These are phyloP conservation scores for Opeltia flavorubescens DNA, from an alignment of 495 filamentous ascomycete species.

Conservation along the genomic window DNA sequence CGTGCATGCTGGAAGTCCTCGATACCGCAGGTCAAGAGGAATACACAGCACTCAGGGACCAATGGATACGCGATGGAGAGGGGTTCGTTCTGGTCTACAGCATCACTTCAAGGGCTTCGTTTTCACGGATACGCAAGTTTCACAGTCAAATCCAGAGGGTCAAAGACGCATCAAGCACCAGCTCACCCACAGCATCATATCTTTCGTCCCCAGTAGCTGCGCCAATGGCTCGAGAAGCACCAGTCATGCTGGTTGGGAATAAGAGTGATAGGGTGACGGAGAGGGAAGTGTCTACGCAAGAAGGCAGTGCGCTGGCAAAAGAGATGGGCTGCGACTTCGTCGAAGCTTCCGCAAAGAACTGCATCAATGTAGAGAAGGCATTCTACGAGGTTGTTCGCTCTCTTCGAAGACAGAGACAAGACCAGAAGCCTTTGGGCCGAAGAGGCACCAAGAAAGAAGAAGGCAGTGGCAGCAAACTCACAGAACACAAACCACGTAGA, in stretches of 20 bases:
- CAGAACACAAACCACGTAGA: conserved; percentile 21
- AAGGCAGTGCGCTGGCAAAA: conserved; percentile 81
- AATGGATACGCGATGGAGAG: conserved; percentile 97
- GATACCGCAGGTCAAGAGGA: conserved; percentile 99
- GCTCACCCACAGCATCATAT: conserved; percentile 46
- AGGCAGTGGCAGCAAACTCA: conserved; percentile 25
- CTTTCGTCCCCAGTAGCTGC: conserved; percentile 54
- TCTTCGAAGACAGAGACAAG: conserved; percentile 66
- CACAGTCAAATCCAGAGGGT: conserved; percentile 95
- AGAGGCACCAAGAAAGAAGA: conserved; percentile 29
- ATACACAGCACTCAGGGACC: conserved; percentile 91
- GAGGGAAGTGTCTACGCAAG: conserved; percentile 90
- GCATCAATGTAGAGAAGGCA: conserved; percentile 96
- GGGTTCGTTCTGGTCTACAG: conserved; percentile 97
- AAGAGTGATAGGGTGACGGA: conserved; percentile 95
- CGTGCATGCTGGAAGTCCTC: conserved; percentile 96
- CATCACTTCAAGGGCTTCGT: conserved; percentile 90
- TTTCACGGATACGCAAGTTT: conserved; percentile 86
- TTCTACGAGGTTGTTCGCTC: conserved; percentile 96
- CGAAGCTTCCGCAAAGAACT: conserved; percentile 97
- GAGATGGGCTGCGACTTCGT: conserved; percentile 95
- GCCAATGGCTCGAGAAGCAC: conserved; percentile 52
- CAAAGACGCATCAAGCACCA: conserved; percentile 77
- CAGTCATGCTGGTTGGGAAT: conserved; percentile 97
- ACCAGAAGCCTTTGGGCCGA: conserved; percentile 27